These are phyloP conservation scores for Rhodofomes roseus DNA, from an alignment of 1,284 basidiomycete species.

Conservation along the genomic window DNA sequence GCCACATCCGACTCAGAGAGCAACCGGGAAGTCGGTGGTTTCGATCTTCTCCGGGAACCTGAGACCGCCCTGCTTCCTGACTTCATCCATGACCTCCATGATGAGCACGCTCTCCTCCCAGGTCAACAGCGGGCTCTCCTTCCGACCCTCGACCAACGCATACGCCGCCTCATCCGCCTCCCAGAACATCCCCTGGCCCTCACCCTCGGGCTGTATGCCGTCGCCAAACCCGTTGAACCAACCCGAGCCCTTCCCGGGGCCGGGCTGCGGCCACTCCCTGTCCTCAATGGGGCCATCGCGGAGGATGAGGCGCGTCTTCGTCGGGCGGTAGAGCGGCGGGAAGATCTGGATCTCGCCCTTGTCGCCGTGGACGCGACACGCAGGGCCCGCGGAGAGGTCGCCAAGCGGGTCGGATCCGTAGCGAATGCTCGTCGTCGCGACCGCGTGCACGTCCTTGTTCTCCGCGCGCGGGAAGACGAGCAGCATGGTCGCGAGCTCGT, in stretches of 20 bases:
- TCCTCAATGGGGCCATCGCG: conserved; percentile 1
- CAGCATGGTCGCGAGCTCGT: conserved; percentile 1
- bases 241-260: background rate
- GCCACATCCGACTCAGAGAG: background rate
- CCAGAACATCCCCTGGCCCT: conserved; percentile 3
- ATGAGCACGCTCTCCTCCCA: conserved; percentile 1
- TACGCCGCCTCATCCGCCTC: conserved; percentile 1
- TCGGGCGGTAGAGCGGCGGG: conserved; percentile 1
- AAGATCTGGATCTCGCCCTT: background rate
- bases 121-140: conserved; percentile 2
- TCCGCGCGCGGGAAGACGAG: background rate
- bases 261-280: conserved; percentile 1
- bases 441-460: conserved; percentile 2
- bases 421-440: conserved; percentile 2
- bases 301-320: background rate
- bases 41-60: conserved; percentile 1
- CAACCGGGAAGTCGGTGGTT: background rate
- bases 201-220: background rate
- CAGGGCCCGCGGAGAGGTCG: background rate
- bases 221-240: background rate
- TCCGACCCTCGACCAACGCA: background rate
- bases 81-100: conserved; percentile 1
- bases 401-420: background rate
- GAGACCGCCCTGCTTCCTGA: background rate
- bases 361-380: conserved; percentile 1